A percentile compares a stretch with the other conserved stretches of the same genome.
Evolutionary conservation across 1,284 basidiomycete species (phyloP).

Genomic region (Erythrobasidium hasegawianum): DNA sequence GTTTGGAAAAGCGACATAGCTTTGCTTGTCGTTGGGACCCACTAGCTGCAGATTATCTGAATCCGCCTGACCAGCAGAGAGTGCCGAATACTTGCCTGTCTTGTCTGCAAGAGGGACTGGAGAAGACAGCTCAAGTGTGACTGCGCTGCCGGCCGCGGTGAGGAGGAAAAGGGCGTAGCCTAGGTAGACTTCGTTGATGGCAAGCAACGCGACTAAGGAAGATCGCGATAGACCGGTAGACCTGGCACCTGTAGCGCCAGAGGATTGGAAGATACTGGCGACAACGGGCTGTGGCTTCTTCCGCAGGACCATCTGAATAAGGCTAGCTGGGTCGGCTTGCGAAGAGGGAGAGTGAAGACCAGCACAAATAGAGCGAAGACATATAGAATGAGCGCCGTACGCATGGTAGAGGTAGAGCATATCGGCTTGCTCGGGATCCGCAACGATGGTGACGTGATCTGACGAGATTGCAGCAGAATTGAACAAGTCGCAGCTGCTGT

Average conservation of each 20-base stretch:
- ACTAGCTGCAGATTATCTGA: background rate
- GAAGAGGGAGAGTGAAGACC: background rate
- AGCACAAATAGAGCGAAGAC: slow-evolving; percentile 60
- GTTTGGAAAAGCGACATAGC: slow-evolving; percentile 50
- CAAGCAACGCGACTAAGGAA: slow-evolving; percentile 60
- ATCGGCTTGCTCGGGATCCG: slow-evolving; percentile 80
- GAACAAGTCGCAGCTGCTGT: slow-evolving; percentile 77
- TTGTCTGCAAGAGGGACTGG: slow-evolving; percentile 40
- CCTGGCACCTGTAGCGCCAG: background rate
- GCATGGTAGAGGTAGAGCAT: slow-evolving; percentile 80
- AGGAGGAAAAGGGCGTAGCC: slow-evolving; percentile 83
- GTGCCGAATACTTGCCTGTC: background rate
- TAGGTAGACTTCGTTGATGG: slow-evolving; percentile 82
- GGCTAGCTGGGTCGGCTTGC: background rate
- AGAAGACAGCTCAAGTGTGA: slow-evolving; percentile 57
- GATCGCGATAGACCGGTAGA: background rate
- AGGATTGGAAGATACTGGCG: background rate
- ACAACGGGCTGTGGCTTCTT: background rate
- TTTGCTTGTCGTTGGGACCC: background rate
- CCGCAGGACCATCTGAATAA: background rate
- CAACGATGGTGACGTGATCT: slow-evolving; percentile 25
- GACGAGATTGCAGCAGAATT: slow-evolving; percentile 45
- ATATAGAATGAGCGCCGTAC: slow-evolving; percentile 78
- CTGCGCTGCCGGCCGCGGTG: slow-evolving; percentile 69
- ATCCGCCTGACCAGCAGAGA: background rate